Conservation (phyloP, 192 early-diverging fungal genomes). For the Cladochytrium replicatum region DNA sequence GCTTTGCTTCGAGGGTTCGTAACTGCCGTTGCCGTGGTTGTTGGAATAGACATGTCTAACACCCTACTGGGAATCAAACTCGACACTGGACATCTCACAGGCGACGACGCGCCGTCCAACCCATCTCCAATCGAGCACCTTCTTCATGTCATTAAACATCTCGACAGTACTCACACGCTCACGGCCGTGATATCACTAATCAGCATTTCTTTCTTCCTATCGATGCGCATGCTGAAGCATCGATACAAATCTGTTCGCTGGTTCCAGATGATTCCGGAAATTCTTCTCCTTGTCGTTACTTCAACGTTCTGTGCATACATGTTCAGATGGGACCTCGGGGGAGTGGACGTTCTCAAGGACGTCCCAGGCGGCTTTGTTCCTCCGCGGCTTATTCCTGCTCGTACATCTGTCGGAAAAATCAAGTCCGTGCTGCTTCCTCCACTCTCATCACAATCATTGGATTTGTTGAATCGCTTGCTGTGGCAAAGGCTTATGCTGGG, state of each 20-base stretch:
- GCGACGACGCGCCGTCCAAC: too few species aligned
- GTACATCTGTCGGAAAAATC: constrained; percentile 37
- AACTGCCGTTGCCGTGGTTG: constrained; percentile 83
- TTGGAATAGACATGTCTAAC: constrained; percentile 80
- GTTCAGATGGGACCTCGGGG: constrained; percentile 63
- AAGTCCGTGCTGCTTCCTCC: constrained; percentile 69
- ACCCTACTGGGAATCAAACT: constrained; percentile 58
- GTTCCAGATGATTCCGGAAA: constrained; percentile 80
- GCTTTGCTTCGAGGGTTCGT: constrained; percentile 93
- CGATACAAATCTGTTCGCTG: constrained; percentile 22
- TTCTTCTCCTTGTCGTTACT: constrained; percentile 72
- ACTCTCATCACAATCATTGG: constrained; percentile 92
- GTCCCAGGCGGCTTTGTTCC: too few species aligned
- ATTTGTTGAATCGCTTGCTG: constrained; percentile 93
- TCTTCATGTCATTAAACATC: constrained; percentile 51
- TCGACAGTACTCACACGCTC: constrained; percentile 53
- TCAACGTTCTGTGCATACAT: constrained; percentile 53
- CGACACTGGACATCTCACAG: too few species aligned
- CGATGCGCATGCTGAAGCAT: constrained; percentile 42
- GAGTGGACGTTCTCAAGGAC: constrained; percentile 66
- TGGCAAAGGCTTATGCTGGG: constrained; percentile 84
- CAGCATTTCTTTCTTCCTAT: constrained; percentile 60
- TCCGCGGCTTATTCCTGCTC: too few species aligned
- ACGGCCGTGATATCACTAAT: constrained; percentile 63
- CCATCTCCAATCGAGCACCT: constrained; percentile 75